Conservation (phyloP, 2,329 filamentous ascomycete species). For the Fusarium cyanostomum region DNA sequence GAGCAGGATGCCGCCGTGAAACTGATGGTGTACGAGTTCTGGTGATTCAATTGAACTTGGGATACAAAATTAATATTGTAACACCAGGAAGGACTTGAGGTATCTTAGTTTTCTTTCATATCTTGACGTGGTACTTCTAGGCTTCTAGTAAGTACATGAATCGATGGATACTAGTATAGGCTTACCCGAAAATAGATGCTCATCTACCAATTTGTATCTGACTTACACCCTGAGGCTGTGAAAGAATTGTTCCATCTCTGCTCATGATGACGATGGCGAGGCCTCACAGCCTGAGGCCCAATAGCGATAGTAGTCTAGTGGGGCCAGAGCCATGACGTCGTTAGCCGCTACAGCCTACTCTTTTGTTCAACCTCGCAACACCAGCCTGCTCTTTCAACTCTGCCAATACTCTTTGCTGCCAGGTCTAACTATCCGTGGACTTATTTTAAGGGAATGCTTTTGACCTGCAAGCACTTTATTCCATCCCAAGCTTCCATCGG, state of each 20-base stretch:
- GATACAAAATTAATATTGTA: too few relatives aligned
- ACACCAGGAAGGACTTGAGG: too few relatives aligned
- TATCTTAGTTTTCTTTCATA: too few relatives aligned
- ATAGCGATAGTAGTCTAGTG: slow-evolving; percentile 20
- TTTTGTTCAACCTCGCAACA: neutral
- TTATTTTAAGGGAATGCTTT: neutral
- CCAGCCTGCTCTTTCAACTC: slow-evolving; percentile 18
- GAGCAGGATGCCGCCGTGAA: neutral
- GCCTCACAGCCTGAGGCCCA: neutral
- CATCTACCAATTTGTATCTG: neutral
- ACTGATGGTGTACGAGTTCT: neutral
- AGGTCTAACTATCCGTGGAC: neutral
- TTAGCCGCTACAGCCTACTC: slow-evolving; percentile 7
- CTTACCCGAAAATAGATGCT: too few relatives aligned
- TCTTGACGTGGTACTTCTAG: too few relatives aligned
- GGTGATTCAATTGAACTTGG: neutral
- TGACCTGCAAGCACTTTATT: too few relatives aligned
- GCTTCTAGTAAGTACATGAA: too few relatives aligned
- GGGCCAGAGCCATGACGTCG: slow-evolving; percentile 39
- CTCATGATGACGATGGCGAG: slow-evolving; percentile 13
- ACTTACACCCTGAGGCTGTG: too few relatives aligned
- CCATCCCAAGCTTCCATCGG: neutral
- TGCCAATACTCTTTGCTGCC: neutral
- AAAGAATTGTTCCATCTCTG: neutral
- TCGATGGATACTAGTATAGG: too few relatives aligned